These are phyloP conservation scores for Candida xyloterini DNA, from an alignment of 805 yeast species.

Conservation along the genomic window DNA sequence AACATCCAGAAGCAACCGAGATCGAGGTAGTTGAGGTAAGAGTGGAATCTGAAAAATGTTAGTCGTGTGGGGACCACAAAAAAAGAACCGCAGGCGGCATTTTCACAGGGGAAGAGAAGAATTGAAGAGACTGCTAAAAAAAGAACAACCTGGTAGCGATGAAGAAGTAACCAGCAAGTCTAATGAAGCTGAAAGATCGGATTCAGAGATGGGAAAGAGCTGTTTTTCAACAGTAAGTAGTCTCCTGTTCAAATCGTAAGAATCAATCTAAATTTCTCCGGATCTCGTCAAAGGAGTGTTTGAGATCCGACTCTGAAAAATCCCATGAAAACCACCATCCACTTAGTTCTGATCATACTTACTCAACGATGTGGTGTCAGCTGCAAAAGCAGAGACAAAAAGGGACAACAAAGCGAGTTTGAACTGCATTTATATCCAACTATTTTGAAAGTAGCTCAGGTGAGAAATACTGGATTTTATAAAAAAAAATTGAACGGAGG, in stretches of 20 bases:
- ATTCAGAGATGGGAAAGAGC: too few species aligned
- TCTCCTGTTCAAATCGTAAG: background rate
- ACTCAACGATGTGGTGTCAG: constrained; percentile 37
- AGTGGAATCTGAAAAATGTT: constrained; percentile 41
- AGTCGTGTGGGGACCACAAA: constrained; percentile 6
- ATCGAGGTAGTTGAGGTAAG: constrained; percentile 49
- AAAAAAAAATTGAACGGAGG: constrained; percentile 8
- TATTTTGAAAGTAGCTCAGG: constrained; percentile 1
- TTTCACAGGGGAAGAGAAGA: background rate
- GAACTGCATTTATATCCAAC: constrained; percentile 46
- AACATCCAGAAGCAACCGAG: constrained; percentile 58
- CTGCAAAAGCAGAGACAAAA: constrained; percentile 45
- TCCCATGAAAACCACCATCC: background rate
- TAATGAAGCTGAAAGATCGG: too few species aligned
- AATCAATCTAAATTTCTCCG: background rate
- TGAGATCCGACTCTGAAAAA: constrained; percentile 4
- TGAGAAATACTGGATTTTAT: constrained; percentile 10
- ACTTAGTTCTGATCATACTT: constrained; percentile 23
- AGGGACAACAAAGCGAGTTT: constrained; percentile 49
- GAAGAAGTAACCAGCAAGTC: background rate
- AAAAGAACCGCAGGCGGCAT: constrained; percentile 2
- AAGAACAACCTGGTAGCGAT: background rate
- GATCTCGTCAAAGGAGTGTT: constrained; percentile 1
- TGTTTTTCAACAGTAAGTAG: too few species aligned
- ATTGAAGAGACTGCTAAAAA: background rate